Conservation (phyloP, 768 basidiomycete genomes). For the Rhodotorula toruloides region DNA sequence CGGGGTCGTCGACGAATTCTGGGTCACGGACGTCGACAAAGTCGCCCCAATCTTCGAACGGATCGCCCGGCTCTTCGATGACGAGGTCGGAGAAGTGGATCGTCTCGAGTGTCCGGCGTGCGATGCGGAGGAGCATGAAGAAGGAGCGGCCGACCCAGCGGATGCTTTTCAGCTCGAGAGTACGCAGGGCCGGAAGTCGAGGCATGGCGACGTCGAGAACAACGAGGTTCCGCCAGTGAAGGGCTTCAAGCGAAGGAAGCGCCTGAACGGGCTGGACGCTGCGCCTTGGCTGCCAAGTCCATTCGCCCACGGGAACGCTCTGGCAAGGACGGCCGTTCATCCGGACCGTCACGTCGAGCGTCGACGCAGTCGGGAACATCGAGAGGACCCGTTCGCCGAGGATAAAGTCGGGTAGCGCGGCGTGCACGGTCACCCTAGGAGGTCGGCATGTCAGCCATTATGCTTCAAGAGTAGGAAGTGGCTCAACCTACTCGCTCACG, state of each 20-base stretch:
- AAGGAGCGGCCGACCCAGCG: constrained; percentile 11
- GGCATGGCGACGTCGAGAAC: constrained; percentile 12
- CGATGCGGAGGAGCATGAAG: constrained; percentile 23
- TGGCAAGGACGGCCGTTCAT: rapidly evolving
- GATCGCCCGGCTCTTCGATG: not conserved
- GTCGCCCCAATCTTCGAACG: not conserved
- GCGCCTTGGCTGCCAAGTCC: not conserved
- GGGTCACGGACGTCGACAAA: constrained; percentile 19
- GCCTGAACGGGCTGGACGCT: no score
- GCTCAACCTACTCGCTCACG: constrained; percentile 1
- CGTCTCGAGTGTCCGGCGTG: constrained; percentile 15
- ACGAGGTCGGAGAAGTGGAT: not conserved
- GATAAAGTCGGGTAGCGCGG: not conserved
- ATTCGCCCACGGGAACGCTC: no score
- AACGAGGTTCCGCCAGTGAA: not conserved
- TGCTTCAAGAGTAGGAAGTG: no score
- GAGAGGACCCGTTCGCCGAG: not conserved
- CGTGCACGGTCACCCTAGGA: no score
- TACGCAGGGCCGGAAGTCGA: not conserved
- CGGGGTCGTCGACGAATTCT: constrained; percentile 10
- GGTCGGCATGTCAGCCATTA: no score
- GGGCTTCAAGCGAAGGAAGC: not conserved
- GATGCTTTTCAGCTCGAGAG: not conserved
- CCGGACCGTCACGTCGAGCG: not conserved
- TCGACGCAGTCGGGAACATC: not conserved